Conservation (phyloP, 2,329 filamentous ascomycete genomes). For the Paecilomyces dactylethromorphus region DNA sequence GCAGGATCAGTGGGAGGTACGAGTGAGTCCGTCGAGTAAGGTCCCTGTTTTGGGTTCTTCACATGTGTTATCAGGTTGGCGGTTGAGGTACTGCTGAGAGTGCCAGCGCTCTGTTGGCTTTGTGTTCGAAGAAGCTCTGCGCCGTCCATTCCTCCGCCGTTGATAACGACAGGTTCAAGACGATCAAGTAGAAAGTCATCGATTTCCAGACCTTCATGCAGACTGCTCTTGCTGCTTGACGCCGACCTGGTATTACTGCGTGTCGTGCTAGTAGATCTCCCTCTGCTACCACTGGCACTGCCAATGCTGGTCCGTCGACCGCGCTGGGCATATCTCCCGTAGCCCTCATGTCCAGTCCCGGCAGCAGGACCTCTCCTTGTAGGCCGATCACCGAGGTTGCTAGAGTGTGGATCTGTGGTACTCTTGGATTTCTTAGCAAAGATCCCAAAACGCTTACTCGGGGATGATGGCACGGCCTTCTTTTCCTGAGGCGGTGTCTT, state of each 20-base stretch:
- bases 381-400: slow-evolving; percentile 53
- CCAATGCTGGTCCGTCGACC: slow-evolving; percentile 38
- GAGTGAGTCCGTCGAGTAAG: slow-evolving; percentile 29
- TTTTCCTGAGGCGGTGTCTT: slow-evolving; percentile 21
- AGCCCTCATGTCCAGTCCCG: slow-evolving; percentile 83
- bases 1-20: slow-evolving; percentile 17
- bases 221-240: slow-evolving; percentile 35
- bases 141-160: slow-evolving; percentile 35
- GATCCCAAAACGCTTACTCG: slow-evolving; percentile 65
- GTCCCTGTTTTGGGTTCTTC: slow-evolving; percentile 17
- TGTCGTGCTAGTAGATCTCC: slow-evolving; percentile 35
- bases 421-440: slow-evolving; percentile 69
- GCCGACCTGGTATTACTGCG: slow-evolving; percentile 27
- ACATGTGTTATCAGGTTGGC: slow-evolving; percentile 14
- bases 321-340: slow-evolving; percentile 41
- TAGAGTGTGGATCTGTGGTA: slow-evolving; percentile 41
- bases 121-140: slow-evolving; percentile 28
- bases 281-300: slow-evolving; percentile 32
- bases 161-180: slow-evolving; percentile 45
- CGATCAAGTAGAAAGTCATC: slow-evolving; percentile 44
- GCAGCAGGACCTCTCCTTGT: slow-evolving; percentile 72
- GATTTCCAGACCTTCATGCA: slow-evolving; percentile 35
- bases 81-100: slow-evolving; percentile 22
- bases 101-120: slow-evolving; percentile 34
- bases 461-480: slow-evolving; percentile 20